Percentiles rank a stretch among this genome's conserved stretches.
These are phyloP conservation scores for Trichoderma citrinoviride DNA, from an alignment of 2,329 filamentous ascomycete species.

Conservation along the genomic window DNA sequence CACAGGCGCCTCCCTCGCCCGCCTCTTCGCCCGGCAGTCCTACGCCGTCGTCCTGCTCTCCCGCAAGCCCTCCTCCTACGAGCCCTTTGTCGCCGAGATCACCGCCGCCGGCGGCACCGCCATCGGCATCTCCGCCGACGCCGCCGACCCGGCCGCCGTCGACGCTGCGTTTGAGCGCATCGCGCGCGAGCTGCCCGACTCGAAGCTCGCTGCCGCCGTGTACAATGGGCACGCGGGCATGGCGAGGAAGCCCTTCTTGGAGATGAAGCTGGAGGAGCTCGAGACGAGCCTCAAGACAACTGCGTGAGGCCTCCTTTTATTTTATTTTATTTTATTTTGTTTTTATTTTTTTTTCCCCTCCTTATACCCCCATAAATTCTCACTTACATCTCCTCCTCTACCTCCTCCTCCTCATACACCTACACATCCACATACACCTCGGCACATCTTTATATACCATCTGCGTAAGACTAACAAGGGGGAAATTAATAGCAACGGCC, in stretches of 20 bases:
- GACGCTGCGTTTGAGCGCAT: conserved; percentile 61
- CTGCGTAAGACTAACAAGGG: background rate
- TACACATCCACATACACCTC: no score
- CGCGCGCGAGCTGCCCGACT: conserved; percentile 54
- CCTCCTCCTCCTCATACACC: no score
- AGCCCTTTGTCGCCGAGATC: conserved; percentile 67
- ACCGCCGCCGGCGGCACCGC: conserved; percentile 64
- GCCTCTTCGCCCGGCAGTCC: conserved; percentile 57
- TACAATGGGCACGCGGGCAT: conserved; percentile 64
- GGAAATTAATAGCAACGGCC: conserved; percentile 52
- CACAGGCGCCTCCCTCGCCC: conserved; percentile 55
- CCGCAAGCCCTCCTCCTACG: conserved; percentile 63
- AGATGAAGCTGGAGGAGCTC: conserved; percentile 51
- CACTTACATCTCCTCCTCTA: background rate
- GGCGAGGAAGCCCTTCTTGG: conserved; percentile 56
- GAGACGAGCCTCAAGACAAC: conserved; percentile 46
- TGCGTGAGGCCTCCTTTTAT: no score
- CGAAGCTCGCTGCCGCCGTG: conserved; percentile 61
- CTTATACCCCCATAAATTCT: background rate
- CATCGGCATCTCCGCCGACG: conserved; percentile 61
- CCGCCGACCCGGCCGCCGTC: conserved; percentile 45
- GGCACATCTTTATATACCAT: no score
- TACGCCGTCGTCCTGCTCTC: conserved; percentile 77
- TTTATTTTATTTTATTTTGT: no score
- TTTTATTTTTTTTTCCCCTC: conserved; percentile 15